phyloP scores from a whole-genome alignment of 2,329 filamentous ascomycete genomes.

The Purpureocillium takamizusanense region DNA sequence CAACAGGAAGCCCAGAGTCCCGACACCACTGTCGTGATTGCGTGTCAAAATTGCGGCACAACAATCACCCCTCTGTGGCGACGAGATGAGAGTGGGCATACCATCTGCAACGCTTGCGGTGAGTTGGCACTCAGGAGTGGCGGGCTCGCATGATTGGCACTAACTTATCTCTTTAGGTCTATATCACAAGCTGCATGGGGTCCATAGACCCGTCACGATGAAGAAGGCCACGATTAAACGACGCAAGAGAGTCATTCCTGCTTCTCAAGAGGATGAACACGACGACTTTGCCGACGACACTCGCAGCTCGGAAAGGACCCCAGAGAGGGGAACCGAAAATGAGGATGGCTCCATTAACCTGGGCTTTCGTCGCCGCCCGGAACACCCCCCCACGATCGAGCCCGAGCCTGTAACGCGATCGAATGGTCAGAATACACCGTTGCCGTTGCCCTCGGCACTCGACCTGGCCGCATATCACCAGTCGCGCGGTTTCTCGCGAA shows the following conservation, averaged over 20 bases:
- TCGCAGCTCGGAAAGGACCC: conserved; percentile 24
- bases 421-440: conserved; percentile 33
- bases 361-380: conserved; percentile 41
- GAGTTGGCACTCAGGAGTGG: conserved; percentile 21
- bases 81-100: conserved; percentile 86
- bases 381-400: conserved; percentile 36
- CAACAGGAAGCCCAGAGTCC: conserved; percentile 16
- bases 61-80: conserved; percentile 96
- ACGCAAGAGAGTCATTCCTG: conserved; percentile 87
- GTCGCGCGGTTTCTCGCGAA: conserved; percentile 28
- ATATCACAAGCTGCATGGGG: conserved; percentile 92
- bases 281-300: conserved; percentile 38
- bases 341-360: conserved; percentile 58
- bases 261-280: conserved; percentile 43
- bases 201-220: conserved; percentile 93
- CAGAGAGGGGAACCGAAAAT: conserved; percentile 49
- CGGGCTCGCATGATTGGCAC: too few relatives aligned
- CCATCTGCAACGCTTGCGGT: conserved; percentile 98
- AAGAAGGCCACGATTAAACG: conserved; percentile 97
- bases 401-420: conserved; percentile 34
- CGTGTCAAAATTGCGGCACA: conserved; percentile 94
- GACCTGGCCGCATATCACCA: conserved; percentile 45
- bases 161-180: conserved; percentile 48
- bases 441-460: conserved; percentile 29
- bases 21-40: conserved; percentile 52